phyloP scores from a whole-genome alignment of 1,139 yeast genomes.

The Wickerhamomyces sp. region DNA sequence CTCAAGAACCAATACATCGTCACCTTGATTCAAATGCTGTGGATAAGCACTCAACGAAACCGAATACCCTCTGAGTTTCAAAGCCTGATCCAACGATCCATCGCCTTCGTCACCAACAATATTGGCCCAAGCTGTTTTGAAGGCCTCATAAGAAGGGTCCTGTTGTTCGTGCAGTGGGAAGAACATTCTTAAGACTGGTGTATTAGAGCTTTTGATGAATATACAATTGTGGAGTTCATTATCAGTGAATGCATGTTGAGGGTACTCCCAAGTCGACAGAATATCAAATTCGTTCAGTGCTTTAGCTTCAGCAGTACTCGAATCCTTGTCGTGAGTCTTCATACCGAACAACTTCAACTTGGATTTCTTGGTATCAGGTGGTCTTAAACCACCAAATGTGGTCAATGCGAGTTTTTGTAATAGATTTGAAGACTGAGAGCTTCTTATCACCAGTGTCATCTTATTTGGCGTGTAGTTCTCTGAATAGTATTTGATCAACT shows the following conservation, averaged over 20 bases:
- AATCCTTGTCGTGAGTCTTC: neutral
- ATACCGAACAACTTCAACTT: constrained; percentile 4
- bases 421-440: constrained; percentile 57
- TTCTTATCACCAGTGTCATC: constrained; percentile 52
- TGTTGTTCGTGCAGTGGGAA: constrained; percentile 30
- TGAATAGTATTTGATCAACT: constrained; percentile 46
- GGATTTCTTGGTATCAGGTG: constrained; percentile 4
- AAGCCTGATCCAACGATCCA: constrained; percentile 38
- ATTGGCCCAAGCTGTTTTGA: constrained; percentile 45
- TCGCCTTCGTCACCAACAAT: constrained; percentile 57
- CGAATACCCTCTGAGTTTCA: constrained; percentile 29
- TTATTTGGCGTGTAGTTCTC: constrained; percentile 49
- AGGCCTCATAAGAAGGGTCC: constrained; percentile 15
- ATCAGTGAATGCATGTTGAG: constrained; percentile 19
- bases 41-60: constrained; percentile 34
- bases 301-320: neutral
- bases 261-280: constrained; percentile 14
- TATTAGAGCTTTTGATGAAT: constrained; percentile 26
- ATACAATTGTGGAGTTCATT: constrained; percentile 20
- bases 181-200: constrained; percentile 30
- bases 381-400: constrained; percentile 33
- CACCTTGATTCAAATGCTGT: constrained; percentile 32
- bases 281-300: constrained; percentile 11
- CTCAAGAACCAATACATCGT: constrained; percentile 39
- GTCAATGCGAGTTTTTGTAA: constrained; percentile 45